phyloP scores from a whole-genome alignment of 805 yeast genomes.

The Candida rishiriensis region DNA sequence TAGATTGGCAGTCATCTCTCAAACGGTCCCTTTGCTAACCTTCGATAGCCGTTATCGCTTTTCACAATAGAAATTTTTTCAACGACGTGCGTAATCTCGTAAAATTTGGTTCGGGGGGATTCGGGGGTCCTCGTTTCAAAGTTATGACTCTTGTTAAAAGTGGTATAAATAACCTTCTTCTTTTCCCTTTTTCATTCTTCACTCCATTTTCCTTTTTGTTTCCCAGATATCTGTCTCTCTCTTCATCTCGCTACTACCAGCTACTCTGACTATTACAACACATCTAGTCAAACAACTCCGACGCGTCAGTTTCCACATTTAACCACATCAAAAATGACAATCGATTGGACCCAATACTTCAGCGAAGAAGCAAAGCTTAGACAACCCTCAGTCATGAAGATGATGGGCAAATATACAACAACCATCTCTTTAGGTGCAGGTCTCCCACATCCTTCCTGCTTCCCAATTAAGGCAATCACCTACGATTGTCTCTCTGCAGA shows the following conservation, averaged over 20 bases:
- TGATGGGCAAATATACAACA: constrained; percentile 21
- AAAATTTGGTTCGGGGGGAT: too few species aligned
- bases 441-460: constrained; percentile 47
- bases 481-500: constrained; percentile 34
- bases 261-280: neutral
- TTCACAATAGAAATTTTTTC: too few species aligned
- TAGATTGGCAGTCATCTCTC: too few species aligned
- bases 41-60: neutral
- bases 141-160: too few species aligned
- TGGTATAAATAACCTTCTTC: too few species aligned
- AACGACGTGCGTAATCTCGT: too few species aligned
- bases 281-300: neutral
- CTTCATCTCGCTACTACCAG: neutral
- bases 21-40: neutral
- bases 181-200: neutral
- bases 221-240: neutral
- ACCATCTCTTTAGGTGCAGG: constrained; percentile 55
- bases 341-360: constrained; percentile 23
- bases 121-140: too few species aligned
- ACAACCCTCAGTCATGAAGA: constrained; percentile 26
- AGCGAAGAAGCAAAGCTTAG: constrained; percentile 26
- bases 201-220: neutral
- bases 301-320: neutral
- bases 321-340: constrained; percentile 14
- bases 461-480: constrained; percentile 38